Percentiles rank a stretch among this genome's conserved stretches.
These are phyloP conservation scores for Cyclotella baltica DNA, from an alignment of 108 stramenopile species.

Conservation along the genomic window DNA sequence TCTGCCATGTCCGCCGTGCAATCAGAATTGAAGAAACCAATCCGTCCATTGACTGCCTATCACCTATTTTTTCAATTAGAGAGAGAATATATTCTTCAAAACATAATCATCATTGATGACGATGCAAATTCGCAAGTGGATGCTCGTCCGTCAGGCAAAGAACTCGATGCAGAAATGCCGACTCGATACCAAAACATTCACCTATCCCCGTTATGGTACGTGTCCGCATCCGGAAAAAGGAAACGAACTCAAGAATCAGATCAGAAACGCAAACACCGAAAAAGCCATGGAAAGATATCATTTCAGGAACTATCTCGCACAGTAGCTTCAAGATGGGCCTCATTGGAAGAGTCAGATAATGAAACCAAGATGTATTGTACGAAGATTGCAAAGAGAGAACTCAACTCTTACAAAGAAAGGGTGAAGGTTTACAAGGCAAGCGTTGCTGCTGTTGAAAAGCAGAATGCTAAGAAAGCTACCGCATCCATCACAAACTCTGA, in stretches of 20 bases:
- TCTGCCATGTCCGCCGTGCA: too few relatives aligned
- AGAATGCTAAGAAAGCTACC: too few relatives aligned
- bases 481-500: too few relatives aligned
- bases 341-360: background rate
- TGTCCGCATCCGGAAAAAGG: background rate
- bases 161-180: background rate
- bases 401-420: constrained; percentile 4
- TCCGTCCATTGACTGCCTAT: too few relatives aligned
- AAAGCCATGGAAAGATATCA: constrained; percentile 37
- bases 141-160: background rate
- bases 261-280: constrained; percentile 10
- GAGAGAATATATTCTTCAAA: constrained; percentile 2
- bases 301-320: constrained; percentile 22
- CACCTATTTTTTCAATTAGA: too few relatives aligned
- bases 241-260: background rate
- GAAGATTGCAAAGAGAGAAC: constrained; percentile 15
- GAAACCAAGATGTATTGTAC: background rate
- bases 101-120: background rate
- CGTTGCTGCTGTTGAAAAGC: too few relatives aligned
- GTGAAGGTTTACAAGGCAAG: constrained; percentile 5
- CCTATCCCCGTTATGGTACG: background rate
- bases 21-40: too few relatives aligned
- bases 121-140: background rate
- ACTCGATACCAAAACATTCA: background rate
- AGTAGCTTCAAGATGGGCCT: constrained; percentile 18